Percentiles rank a stretch among this genome's conserved stretches.
phyloP scores from a whole-genome alignment of 2,329 filamentous ascomycete species.

The Penicillium hordei region DNA sequence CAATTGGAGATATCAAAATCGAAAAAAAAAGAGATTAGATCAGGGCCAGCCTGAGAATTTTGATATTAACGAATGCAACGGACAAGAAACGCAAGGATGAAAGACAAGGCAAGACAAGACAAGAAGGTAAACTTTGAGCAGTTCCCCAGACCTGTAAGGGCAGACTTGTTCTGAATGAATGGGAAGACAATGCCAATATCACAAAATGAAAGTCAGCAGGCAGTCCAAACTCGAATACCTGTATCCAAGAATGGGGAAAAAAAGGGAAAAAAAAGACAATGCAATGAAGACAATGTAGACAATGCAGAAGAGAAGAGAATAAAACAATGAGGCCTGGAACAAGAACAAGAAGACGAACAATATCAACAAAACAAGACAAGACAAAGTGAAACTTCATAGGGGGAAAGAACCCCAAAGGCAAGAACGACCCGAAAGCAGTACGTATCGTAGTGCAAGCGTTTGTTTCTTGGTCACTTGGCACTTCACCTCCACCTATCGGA shows the following conservation, averaged over 20 bases:
- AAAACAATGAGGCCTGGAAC: neutral
- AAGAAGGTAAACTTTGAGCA: neutral
- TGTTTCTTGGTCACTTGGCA: constrained; percentile 11
- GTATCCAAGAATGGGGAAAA: constrained; percentile 7
- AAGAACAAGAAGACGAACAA: neutral
- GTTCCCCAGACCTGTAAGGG: neutral
- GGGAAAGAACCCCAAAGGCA: neutral
- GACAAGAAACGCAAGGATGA: neutral
- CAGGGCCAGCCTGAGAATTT: constrained; percentile 7
- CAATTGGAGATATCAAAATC: neutral
- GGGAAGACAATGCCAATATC: constrained; percentile 9
- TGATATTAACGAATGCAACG: constrained; percentile 5
- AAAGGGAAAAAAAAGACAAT: neutral
- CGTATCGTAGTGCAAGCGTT: constrained; percentile 3
- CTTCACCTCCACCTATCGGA: constrained; percentile 17
- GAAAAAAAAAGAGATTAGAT: constrained; percentile 18
- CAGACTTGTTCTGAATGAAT: constrained; percentile 1
- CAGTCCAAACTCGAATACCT: constrained; percentile 22
- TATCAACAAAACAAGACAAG: neutral
- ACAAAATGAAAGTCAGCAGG: constrained; percentile 5
- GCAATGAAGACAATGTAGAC: neutral
- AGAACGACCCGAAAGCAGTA: neutral
- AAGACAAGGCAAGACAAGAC: neutral
- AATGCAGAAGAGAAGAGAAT: neutral
- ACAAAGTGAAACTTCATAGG: constrained; percentile 6